A percentile compares a stretch with the other conserved stretches of the same genome.
phyloP scores from a whole-genome alignment of 352 stramenopile genomes.

The Achlya hypogyna region DNA sequence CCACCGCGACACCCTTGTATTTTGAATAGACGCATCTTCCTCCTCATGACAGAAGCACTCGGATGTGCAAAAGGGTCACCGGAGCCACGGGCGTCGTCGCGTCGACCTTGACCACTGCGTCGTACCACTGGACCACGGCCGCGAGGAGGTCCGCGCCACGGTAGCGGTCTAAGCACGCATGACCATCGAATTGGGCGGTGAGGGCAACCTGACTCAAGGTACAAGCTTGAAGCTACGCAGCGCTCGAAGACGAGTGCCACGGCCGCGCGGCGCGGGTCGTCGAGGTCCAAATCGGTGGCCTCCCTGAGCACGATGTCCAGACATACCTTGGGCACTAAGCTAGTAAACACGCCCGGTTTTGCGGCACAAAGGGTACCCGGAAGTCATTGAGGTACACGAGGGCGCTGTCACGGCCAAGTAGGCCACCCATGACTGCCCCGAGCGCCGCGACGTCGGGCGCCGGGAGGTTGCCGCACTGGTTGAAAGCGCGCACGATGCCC shows the following conservation, averaged over 20 bases:
- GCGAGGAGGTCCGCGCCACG: too few species aligned
- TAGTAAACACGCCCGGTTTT: neutral
- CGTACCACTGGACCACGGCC: neutral
- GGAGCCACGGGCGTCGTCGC: too few species aligned
- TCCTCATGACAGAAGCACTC: too few species aligned
- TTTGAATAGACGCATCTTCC: neutral
- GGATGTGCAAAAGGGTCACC: too few species aligned
- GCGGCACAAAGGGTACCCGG: neutral
- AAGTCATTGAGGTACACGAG: conserved; percentile 13
- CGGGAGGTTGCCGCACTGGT: neutral
- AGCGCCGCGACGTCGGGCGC: neutral
- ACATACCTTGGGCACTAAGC: neutral
- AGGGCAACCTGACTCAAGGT: neutral
- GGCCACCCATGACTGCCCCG: neutral
- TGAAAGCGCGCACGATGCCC: conserved; percentile 13
- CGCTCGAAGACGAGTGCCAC: neutral
- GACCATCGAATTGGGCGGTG: neutral
- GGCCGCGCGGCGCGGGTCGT: neutral
- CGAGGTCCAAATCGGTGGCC: conserved; percentile 9
- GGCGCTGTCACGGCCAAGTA: neutral
- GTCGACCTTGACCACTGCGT: conserved; percentile 2
- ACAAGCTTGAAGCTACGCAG: neutral
- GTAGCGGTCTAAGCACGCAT: too few species aligned
- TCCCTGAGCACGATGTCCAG: conserved; percentile 14
- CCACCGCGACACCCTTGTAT: neutral